Percentiles rank a stretch among this genome's conserved stretches.
These are phyloP conservation scores for Aspergillus sp. DNA, from an alignment of 2,329 filamentous ascomycete genomes.

Conservation along the genomic window DNA sequence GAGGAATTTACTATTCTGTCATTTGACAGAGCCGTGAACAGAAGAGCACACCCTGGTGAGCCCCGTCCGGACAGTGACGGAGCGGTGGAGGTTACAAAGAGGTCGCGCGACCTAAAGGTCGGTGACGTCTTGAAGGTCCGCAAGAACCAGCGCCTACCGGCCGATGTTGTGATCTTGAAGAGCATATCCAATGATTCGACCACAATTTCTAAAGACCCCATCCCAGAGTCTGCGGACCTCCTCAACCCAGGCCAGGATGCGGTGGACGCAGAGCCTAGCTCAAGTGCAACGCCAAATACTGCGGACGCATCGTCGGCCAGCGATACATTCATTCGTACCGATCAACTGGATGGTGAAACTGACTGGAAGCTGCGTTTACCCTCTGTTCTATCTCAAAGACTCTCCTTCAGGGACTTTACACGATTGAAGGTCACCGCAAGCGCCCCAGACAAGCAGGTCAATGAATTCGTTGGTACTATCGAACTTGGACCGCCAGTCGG, in stretches of 20 bases:
- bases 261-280: slow-evolving; percentile 8
- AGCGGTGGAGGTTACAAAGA: slow-evolving; percentile 69
- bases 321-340: slow-evolving; percentile 95
- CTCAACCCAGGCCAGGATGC: slow-evolving; percentile 20
- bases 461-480: slow-evolving; percentile 89
- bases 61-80: slow-evolving; percentile 21
- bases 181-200: slow-evolving; percentile 61
- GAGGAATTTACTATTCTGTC: slow-evolving; percentile 78
- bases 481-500: slow-evolving; percentile 62
- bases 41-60: slow-evolving; percentile 6
- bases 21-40: slow-evolving; percentile 53
- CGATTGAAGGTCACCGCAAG: slow-evolving; percentile 71
- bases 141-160: slow-evolving; percentile 90
- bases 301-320: slow-evolving; percentile 50
- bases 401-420: slow-evolving; percentile 68
- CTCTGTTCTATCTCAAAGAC: slow-evolving; percentile 77
- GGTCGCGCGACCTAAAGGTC: slow-evolving; percentile 84
- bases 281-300: slow-evolving; percentile 20
- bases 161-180: slow-evolving; percentile 90
- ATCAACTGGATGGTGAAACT: slow-evolving; percentile 95
- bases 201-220: slow-evolving; percentile 23
- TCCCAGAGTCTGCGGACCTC: slow-evolving; percentile 24
- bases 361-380: slow-evolving; percentile 96
- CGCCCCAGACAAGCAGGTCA: slow-evolving; percentile 89
- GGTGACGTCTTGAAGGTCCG: slow-evolving; percentile 91